These are phyloP conservation scores for Adansonia digitata DNA, from an alignment of 345 rosid species.

Conservation along the genomic window DNA sequence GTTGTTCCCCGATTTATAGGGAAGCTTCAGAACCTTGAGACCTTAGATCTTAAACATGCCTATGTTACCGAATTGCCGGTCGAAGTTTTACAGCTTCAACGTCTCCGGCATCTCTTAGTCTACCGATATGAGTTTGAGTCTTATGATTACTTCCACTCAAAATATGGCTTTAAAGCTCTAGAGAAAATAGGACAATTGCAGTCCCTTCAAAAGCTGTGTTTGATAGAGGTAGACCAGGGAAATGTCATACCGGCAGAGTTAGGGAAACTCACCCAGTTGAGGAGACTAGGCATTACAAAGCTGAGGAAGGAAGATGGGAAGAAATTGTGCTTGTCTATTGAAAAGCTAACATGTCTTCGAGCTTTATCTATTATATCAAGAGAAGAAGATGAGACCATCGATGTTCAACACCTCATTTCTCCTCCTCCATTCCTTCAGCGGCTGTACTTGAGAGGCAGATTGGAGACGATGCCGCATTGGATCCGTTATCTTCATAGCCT, in stretches of 20 bases:
- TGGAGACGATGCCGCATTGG: constrained; percentile 27
- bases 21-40: constrained; percentile 40
- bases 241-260: constrained; percentile 22
- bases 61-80: constrained; percentile 30
- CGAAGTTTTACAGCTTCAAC: constrained; percentile 32
- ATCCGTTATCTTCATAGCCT: constrained; percentile 20
- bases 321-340: constrained; percentile 23
- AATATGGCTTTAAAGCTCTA: constrained; percentile 27
- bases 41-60: constrained; percentile 43
- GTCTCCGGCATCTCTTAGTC: constrained; percentile 33
- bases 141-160: constrained; percentile 17
- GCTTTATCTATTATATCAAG: constrained; percentile 21
- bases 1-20: constrained; percentile 31
- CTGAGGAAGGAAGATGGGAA: constrained; percentile 33
- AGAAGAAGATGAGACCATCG: constrained; percentile 19
- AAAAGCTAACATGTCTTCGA: constrained; percentile 22
- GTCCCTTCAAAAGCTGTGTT: constrained; percentile 36
- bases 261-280: constrained; percentile 35
- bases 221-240: constrained; percentile 28
- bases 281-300: constrained; percentile 33
- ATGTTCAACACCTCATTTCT: constrained; percentile 16
- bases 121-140: constrained; percentile 30
- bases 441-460: constrained; percentile 30
- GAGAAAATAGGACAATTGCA: constrained; percentile 24
- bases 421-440: constrained; percentile 30